Evolutionary conservation across 345 rosid genomes (phyloP).

Genomic region (Corymbia maculata): DNA sequence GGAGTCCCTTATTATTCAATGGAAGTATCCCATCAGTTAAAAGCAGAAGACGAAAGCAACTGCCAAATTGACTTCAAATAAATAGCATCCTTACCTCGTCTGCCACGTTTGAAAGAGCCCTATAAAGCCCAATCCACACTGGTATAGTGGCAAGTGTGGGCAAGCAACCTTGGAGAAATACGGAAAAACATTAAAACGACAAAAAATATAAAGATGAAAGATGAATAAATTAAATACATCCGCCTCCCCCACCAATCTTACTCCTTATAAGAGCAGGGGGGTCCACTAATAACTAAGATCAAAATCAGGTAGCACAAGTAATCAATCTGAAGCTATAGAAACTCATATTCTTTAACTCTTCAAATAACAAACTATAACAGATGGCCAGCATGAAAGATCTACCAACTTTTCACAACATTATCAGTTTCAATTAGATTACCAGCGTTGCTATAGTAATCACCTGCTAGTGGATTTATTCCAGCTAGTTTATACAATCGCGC

Average conservation of each 20-base stretch:
- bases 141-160: conserved; percentile 98
- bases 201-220: not conserved
- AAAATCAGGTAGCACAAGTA: not conserved
- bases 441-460: conserved; percentile 8
- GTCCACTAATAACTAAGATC: not conserved
- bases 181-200: not conserved
- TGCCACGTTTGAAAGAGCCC: conserved; percentile 98
- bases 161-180: conserved; percentile 54
- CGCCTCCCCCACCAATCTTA: not conserved
- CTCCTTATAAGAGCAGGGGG: not conserved
- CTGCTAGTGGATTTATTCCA: conserved; percentile 90
- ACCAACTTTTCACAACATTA: not conserved
- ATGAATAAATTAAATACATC: not conserved
- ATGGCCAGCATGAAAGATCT: not conserved
- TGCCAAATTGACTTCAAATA: not conserved
- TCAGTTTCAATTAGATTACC: not conserved
- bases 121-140: conserved; percentile 93
- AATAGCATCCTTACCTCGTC: conserved; percentile 47
- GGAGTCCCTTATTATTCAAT: conserved; percentile 60
- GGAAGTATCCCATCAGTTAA: conserved; percentile 3
- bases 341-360: not conserved
- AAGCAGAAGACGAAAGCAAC: not conserved
- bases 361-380: not conserved
- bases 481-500: conserved; percentile 91
- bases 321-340: not conserved